Percentiles rank a stretch among this genome's conserved stretches.
These are phyloP conservation scores for Boletus patriciae DNA, from an alignment of 768 basidiomycete genomes.

Conservation along the genomic window DNA sequence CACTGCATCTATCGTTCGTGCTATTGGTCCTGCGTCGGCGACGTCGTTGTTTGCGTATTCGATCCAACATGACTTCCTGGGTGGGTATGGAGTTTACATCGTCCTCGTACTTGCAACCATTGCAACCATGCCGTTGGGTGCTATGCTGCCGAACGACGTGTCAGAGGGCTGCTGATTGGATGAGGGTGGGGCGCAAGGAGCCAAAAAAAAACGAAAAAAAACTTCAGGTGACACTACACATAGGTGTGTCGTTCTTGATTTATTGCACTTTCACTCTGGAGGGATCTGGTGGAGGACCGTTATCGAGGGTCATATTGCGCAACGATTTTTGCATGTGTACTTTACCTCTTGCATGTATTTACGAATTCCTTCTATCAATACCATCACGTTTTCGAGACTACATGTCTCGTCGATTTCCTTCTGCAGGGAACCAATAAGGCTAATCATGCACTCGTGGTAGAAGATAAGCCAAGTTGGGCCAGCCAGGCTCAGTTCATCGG, in stretches of 20 bases:
- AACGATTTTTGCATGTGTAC: conserved; percentile 13
- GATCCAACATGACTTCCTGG: conserved; percentile 34
- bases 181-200: not conserved
- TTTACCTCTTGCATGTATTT: conserved; percentile 27
- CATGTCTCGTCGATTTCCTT: not conserved
- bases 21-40: conserved; percentile 34
- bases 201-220: not conserved
- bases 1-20: conserved; percentile 31
- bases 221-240: not conserved
- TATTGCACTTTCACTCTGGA: conserved; percentile 3
- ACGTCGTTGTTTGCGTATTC: conserved; percentile 41
- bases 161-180: conserved; percentile 16
- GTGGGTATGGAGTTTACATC: conserved; percentile 38
- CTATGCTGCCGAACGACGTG: conserved; percentile 24
- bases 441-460: no score
- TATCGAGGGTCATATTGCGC: not conserved
- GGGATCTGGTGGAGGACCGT: not conserved
- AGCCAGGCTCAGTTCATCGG: not conserved
- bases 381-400: conserved; percentile 13
- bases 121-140: conserved; percentile 18
- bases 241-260: conserved; percentile 17
- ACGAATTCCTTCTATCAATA: conserved; percentile 16
- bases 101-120: conserved; percentile 21
- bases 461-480: no score
- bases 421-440: no score